phyloP scores from a whole-genome alignment of 768 basidiomycete genomes.

The Fibroporia radiculosa region DNA sequence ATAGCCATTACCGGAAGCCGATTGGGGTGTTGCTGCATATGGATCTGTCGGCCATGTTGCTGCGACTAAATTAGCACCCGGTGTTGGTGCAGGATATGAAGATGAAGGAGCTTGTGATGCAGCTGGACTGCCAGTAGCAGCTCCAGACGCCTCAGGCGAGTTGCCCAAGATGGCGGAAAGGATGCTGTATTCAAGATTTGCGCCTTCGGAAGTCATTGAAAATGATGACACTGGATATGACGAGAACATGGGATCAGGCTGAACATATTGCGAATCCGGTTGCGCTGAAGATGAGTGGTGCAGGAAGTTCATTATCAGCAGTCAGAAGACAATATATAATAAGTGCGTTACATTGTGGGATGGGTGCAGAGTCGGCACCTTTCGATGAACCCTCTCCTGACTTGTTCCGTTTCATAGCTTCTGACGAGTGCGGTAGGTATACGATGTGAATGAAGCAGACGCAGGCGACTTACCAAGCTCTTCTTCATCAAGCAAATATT shows the following conservation, averaged over 20 bases:
- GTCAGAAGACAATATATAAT: conserved; percentile 3
- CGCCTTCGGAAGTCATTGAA: conserved; percentile 81
- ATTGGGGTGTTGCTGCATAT: conserved; percentile 3
- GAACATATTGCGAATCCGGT: conserved; percentile 30
- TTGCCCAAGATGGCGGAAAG: conserved; percentile 81
- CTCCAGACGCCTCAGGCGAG: conserved; percentile 18
- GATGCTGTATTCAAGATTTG: conserved; percentile 92
- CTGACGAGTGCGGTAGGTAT: conserved; percentile 20
- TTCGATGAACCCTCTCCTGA: conserved; percentile 20
- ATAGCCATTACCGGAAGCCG: conserved; percentile 2
- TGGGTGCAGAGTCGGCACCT: conserved; percentile 12
- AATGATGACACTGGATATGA: conserved; percentile 37
- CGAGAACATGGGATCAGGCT: conserved; percentile 49
- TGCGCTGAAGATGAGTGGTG: conserved; percentile 32
- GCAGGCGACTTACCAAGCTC: conserved; percentile 63
- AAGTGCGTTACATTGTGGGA: conserved; percentile 14
- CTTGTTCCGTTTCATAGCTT: conserved; percentile 30
- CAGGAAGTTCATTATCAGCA: conserved; percentile 5
- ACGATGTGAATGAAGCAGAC: neutral
- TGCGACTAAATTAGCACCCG: conserved; percentile 18
- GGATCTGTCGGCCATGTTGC: conserved; percentile 32
- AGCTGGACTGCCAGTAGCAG: conserved; percentile 9
- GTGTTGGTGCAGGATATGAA: conserved; percentile 12
- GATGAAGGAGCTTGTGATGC: conserved; percentile 9
- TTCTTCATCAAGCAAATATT: conserved; percentile 90